Percentiles rank a stretch among this genome's conserved stretches.
These are phyloP conservation scores for Lecanosticta acicola DNA, from an alignment of 2,329 filamentous ascomycete genomes.

Conservation along the genomic window DNA sequence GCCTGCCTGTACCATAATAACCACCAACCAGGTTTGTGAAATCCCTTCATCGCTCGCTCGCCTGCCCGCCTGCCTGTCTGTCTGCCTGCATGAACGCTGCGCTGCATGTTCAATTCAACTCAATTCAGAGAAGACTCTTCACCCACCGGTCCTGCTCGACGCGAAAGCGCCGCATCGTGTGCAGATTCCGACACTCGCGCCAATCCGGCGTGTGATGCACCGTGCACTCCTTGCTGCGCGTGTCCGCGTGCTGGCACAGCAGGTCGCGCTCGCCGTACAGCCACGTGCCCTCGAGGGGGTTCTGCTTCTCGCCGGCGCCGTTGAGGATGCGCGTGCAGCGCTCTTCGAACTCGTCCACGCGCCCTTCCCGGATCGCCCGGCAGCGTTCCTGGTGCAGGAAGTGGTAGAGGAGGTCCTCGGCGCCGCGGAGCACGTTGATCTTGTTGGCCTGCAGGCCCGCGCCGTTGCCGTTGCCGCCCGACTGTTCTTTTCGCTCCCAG, in stretches of 20 bases:
- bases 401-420: slow-evolving; percentile 2
- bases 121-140: neutral
- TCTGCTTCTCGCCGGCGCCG: slow-evolving; percentile 1
- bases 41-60: no score
- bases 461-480: slow-evolving; percentile 19
- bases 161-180: neutral
- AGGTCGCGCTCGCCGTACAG: slow-evolving; percentile 2
- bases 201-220: slow-evolving; percentile 13
- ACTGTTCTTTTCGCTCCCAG: slow-evolving; percentile 14
- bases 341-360: slow-evolving; percentile 3
- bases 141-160: neutral
- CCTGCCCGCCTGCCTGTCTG: no score
- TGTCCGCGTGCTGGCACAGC: slow-evolving; percentile 5
- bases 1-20: no score
- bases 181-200: slow-evolving; percentile 11
- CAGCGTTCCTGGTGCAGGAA: slow-evolving; percentile 6
- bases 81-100: no score
- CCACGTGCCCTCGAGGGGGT: slow-evolving; percentile 8
- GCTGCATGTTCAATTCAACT: no score
- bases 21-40: no score
- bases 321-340: slow-evolving; percentile 5
- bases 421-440: slow-evolving; percentile 11
- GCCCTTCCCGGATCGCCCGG: slow-evolving; percentile 5
- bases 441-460: slow-evolving; percentile 16
- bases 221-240: slow-evolving; percentile 10